Evolutionary conservation across 2,329 filamentous ascomycete genomes (phyloP).

Genomic region (Colletotrichum liaoningense): DNA sequence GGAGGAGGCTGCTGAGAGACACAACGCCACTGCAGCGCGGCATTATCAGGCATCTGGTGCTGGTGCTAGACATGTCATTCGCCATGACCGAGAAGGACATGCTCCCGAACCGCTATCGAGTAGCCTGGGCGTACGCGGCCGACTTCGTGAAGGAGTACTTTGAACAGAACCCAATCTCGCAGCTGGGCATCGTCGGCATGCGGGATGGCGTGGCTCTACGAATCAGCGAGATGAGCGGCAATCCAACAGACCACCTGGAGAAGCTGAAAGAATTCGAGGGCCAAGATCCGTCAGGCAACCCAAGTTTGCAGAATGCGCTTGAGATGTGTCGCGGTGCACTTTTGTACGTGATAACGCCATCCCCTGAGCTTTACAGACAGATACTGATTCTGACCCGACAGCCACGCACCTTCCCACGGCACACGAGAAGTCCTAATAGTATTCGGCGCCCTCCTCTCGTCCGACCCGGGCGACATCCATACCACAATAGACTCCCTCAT

Average conservation of each 20-base stretch:
- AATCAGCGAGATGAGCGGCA: constrained; percentile 90
- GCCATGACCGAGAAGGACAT: constrained; percentile 97
- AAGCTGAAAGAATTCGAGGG: constrained; percentile 76
- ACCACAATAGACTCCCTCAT: constrained; percentile 85
- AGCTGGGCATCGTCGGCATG: constrained; percentile 93
- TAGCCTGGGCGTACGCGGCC: constrained; percentile 84
- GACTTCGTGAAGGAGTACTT: constrained; percentile 96
- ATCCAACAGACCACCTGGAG: constrained; percentile 87
- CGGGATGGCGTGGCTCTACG: constrained; percentile 88
- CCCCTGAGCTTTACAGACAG: neutral
- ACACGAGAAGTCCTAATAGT: constrained; percentile 93
- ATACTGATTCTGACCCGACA: constrained; percentile 46
- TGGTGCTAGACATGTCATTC: constrained; percentile 91
- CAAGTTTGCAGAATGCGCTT: constrained; percentile 91
- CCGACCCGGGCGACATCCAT: constrained; percentile 95
- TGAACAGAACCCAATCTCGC: constrained; percentile 98
- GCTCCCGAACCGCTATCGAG: constrained; percentile 85
- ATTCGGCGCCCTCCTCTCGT: constrained; percentile 89
- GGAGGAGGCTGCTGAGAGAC: constrained; percentile 84
- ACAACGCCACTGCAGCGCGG: constrained; percentile 95
- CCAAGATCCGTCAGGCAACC: constrained; percentile 77
- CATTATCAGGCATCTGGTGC: constrained; percentile 95
- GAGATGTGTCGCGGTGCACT: constrained; percentile 94
- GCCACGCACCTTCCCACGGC: constrained; percentile 91
- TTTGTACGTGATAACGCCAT: constrained; percentile 69